These are phyloP conservation scores for Alternaria arborescens DNA, from an alignment of 2,329 filamentous ascomycete species.

Conservation along the genomic window DNA sequence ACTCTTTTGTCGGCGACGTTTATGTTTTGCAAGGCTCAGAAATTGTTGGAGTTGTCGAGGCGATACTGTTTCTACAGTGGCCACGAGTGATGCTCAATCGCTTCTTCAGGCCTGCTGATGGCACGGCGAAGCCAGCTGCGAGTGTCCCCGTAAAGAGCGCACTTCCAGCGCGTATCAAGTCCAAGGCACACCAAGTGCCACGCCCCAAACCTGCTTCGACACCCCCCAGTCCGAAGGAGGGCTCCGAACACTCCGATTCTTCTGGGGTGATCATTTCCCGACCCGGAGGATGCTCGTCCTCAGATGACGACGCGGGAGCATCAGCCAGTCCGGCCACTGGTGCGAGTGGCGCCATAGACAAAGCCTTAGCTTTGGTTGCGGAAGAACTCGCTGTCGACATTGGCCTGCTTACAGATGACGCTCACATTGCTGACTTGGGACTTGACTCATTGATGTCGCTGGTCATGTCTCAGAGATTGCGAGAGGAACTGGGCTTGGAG, in stretches of 20 bases:
- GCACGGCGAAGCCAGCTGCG: neutral
- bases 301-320: neutral
- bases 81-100: neutral
- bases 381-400: neutral
- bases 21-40: neutral
- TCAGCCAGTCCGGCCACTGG: neutral
- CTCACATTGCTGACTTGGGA: neutral
- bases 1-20: neutral
- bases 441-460: neutral
- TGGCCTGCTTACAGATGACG: neutral
- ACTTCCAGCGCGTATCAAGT: neutral
- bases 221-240: neutral
- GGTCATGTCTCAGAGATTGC: neutral
- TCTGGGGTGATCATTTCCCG: neutral
- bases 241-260: neutral
- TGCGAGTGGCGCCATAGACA: neutral
- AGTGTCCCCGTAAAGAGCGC: neutral
- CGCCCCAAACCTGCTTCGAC: neutral
- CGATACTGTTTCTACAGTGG: neutral
- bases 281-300: neutral
- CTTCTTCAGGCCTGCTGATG: neutral
- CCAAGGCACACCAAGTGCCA: neutral
- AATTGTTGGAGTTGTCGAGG: neutral
- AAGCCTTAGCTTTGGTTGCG: neutral
- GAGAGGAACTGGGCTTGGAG: neutral